phyloP scores from a whole-genome alignment of 2,329 filamentous ascomycete genomes.

The Sporothrix luriei region DNA sequence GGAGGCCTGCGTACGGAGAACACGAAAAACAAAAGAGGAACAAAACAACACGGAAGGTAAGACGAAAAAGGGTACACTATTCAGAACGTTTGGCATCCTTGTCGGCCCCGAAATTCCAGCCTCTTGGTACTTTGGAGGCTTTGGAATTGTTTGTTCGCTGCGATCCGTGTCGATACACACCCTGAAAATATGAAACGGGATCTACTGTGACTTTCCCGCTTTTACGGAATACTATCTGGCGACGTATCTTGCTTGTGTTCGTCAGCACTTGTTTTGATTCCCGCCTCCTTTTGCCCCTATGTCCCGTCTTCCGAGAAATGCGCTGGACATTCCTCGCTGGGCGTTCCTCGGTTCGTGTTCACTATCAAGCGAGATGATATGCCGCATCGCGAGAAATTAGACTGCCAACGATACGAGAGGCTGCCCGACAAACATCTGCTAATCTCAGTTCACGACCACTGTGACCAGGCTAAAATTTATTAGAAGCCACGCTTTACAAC shows the following conservation, averaged over 20 bases:
- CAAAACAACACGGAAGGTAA: neutral
- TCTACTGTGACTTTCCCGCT: slow-evolving; percentile 12
- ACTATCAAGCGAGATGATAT: slow-evolving; percentile 18
- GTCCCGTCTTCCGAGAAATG: neutral
- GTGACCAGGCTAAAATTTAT: neutral
- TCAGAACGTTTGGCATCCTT: too few species aligned
- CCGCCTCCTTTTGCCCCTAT: neutral
- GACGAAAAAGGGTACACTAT: neutral
- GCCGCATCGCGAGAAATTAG: slow-evolving; percentile 2
- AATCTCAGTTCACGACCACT: too few species aligned
- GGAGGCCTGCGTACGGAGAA: neutral
- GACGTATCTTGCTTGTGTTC: neutral
- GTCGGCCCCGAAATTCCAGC: neutral
- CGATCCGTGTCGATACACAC: slow-evolving; percentile 4
- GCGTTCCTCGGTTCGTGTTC: neutral
- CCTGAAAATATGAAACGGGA: slow-evolving; percentile 27
- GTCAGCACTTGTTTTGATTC: neutral
- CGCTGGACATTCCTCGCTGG: neutral
- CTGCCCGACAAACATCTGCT: neutral
- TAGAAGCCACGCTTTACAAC: too few species aligned
- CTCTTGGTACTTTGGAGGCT: neutral
- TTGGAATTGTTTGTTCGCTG: neutral
- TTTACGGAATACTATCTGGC: neutral
- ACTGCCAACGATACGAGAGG: slow-evolving; percentile 16
- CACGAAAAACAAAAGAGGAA: neutral